These are phyloP conservation scores for Vitis rupestris DNA, from an alignment of 164 flowering plant genomes.

Conservation along the genomic window DNA sequence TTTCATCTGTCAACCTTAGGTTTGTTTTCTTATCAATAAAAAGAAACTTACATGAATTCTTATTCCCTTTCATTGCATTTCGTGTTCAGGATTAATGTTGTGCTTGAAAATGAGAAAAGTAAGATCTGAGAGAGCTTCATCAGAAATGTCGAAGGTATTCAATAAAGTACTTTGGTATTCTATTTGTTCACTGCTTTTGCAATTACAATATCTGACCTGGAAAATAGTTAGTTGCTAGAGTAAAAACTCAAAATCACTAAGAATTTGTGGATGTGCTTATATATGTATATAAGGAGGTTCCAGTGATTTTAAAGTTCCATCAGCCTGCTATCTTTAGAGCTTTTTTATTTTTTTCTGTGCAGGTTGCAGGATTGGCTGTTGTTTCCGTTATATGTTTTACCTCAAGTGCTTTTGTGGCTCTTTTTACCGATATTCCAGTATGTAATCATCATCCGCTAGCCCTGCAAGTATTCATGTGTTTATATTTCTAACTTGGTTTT, in stretches of 20 bases:
- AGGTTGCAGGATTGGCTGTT: conserved; percentile 84
- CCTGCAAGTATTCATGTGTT: neutral
- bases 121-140: conserved; percentile 71
- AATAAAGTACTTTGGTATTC: neutral
- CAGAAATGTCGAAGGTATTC: conserved; percentile 81
- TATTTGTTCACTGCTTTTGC: neutral
- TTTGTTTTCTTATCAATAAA: too few relatives aligned
- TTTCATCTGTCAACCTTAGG: neutral
- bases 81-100: conserved; percentile 49
- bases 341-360: conserved; percentile 8
- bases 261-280: too few relatives aligned
- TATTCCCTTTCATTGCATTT: conserved; percentile 1
- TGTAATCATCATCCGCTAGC: conserved; percentile 16
- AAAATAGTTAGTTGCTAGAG: too few relatives aligned
- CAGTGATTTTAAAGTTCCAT: neutral
- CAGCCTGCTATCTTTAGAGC: neutral
- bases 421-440: conserved; percentile 79
- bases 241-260: too few relatives aligned
- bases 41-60: neutral
- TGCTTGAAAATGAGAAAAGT: conserved; percentile 78
- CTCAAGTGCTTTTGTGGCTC: conserved; percentile 62
- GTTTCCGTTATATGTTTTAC: conserved; percentile 82
- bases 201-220: too few relatives aligned
- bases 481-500: neutral
- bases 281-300: neutral